These are phyloP conservation scores for Copromyces sp. DNA, from an alignment of 495 filamentous ascomycete genomes.

Conservation along the genomic window DNA sequence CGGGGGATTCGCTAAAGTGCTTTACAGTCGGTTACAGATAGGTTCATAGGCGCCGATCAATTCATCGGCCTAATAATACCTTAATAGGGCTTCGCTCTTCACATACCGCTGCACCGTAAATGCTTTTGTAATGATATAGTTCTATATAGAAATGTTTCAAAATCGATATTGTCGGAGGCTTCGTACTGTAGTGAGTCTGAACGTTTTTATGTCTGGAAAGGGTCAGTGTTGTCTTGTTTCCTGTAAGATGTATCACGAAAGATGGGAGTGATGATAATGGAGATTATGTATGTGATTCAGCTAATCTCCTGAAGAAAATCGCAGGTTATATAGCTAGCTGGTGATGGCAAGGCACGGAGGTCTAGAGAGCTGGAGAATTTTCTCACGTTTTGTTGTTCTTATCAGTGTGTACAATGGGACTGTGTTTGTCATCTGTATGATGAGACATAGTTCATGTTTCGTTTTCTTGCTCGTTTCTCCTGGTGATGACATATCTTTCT, in stretches of 20 bases:
- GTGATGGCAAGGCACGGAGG: too few species aligned
- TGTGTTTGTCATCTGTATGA: background rate
- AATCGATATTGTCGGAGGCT: too few species aligned
- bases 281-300: too few species aligned
- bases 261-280: too few species aligned
- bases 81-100: background rate
- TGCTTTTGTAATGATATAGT: background rate
- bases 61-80: background rate
- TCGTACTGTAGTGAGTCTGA: too few species aligned
- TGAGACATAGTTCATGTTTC: background rate
- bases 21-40: background rate
- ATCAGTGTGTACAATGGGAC: background rate
- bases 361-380: too few species aligned
- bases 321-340: too few species aligned
- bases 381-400: too few species aligned
- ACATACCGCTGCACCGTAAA: background rate
- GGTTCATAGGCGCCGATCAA: background rate
- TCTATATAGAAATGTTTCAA: background rate
- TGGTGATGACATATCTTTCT: background rate
- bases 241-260: too few species aligned
- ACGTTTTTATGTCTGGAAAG: too few species aligned
- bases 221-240: too few species aligned
- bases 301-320: too few species aligned
- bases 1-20: background rate
- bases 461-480: background rate